These are phyloP conservation scores for Phytophthora quininea DNA, from an alignment of 352 stramenopile genomes.

Conservation along the genomic window DNA sequence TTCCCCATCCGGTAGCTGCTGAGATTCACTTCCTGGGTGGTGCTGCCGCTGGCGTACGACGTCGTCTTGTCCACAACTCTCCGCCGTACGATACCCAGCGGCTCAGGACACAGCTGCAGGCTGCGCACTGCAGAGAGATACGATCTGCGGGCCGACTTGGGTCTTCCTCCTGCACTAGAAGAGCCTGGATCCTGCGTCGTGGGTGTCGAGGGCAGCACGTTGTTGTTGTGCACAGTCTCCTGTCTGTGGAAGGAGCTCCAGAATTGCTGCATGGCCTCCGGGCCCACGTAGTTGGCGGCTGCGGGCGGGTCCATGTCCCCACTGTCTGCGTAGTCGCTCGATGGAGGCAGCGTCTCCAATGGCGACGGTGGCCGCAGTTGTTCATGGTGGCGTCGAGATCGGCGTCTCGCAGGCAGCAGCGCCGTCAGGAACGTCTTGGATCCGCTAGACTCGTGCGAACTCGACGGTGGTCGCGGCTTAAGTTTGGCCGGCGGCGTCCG, in stretches of 20 bases:
- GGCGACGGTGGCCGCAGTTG: slow-evolving; percentile 63
- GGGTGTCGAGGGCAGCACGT: slow-evolving; percentile 11
- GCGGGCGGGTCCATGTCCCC: slow-evolving; percentile 16
- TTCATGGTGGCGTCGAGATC: slow-evolving; percentile 17
- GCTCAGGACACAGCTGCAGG: slow-evolving; percentile 65
- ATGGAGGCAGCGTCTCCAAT: slow-evolving; percentile 45
- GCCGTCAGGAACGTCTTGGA: slow-evolving; percentile 60
- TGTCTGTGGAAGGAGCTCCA: slow-evolving; percentile 79
- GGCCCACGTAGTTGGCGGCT: slow-evolving; percentile 66
- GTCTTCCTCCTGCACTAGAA: slow-evolving; percentile 16
- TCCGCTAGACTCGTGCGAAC: slow-evolving; percentile 8
- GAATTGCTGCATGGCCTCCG: slow-evolving; percentile 61
- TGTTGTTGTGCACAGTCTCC: slow-evolving; percentile 63
- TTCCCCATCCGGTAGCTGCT: slow-evolving; percentile 78
- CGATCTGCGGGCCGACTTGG: slow-evolving; percentile 60
- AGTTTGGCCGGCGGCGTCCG: slow-evolving; percentile 13
- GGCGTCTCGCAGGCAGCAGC: slow-evolving; percentile 24
- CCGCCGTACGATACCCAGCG: slow-evolving; percentile 67
- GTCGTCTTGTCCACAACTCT: slow-evolving; percentile 55
- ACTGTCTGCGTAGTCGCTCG: slow-evolving; percentile 24
- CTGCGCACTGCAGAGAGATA: slow-evolving; percentile 68
- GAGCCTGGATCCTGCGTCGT: slow-evolving; percentile 2
- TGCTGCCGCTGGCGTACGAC: slow-evolving; percentile 46
- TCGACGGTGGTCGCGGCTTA: slow-evolving; percentile 17
- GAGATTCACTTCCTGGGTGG: slow-evolving; percentile 66